These are phyloP conservation scores for Paraleonurus japonicus DNA, from an alignment of 257 asterid genomes.

Conservation along the genomic window DNA sequence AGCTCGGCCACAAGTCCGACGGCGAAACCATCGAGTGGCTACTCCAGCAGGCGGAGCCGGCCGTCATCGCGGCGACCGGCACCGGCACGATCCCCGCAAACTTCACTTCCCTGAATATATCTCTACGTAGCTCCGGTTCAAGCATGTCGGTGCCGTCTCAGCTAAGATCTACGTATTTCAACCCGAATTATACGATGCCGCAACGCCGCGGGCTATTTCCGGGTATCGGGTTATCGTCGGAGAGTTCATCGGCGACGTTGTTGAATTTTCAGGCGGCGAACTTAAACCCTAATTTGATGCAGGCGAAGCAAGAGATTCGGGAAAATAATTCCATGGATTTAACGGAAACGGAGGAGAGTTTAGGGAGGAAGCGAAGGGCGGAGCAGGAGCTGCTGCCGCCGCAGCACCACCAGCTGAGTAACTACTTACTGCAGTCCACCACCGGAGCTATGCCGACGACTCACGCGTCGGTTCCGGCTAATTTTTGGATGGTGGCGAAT, in stretches of 20 bases:
- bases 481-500: conserved; percentile 92
- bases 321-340: conserved; percentile 47
- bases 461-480: conserved; percentile 77
- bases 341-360: conserved; percentile 48
- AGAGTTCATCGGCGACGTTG: conserved; percentile 50
- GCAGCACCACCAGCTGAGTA: conserved; percentile 68
- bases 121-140: conserved; percentile 85
- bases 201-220: conserved; percentile 56
- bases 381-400: conserved; percentile 55
- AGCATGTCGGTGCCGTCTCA: conserved; percentile 95
- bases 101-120: conserved; percentile 82
- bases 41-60: conserved; percentile 93
- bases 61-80: conserved; percentile 94
- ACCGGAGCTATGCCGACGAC: conserved; percentile 68
- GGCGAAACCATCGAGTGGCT: conserved; percentile 94
- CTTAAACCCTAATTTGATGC: conserved; percentile 52
- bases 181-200: conserved; percentile 54
- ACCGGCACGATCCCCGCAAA: conserved; percentile 97
- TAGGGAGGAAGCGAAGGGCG: conserved; percentile 58
- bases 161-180: conserved; percentile 68
- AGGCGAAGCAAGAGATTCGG: conserved; percentile 59
- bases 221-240: conserved; percentile 64
- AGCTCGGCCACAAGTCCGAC: conserved; percentile 91
- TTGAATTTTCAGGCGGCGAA: conserved; percentile 59
- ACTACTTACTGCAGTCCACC: conserved; percentile 66